A percentile compares a stretch with the other conserved stretches of the same genome.
Conservation (phyloP, 2,329 filamentous ascomycete genomes). For the Calonectria henricotiae region DNA sequence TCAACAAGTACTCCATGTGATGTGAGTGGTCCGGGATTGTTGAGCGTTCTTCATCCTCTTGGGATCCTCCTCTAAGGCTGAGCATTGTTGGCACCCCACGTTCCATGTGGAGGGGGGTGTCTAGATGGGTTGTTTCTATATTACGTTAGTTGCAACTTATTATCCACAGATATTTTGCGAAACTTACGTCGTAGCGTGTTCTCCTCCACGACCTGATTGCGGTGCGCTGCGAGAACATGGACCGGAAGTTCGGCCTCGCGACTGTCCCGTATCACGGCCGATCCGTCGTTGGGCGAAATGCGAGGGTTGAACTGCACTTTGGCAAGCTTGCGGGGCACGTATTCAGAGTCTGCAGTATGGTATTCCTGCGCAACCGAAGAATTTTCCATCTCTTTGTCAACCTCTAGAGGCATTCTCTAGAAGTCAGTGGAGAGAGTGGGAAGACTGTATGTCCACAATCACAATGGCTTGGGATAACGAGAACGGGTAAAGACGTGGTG, state of each 20-base stretch:
- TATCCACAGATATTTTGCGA: neutral
- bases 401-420: neutral
- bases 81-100: neutral
- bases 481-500: no score
- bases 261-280: neutral
- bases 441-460: neutral
- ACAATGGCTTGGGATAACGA: neutral
- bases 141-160: constrained; percentile 19
- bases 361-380: neutral
- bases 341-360: neutral
- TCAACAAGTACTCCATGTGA: neutral
- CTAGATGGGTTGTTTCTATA: constrained; percentile 30
- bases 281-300: constrained; percentile 50
- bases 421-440: neutral
- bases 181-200: constrained; percentile 48
- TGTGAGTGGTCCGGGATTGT: constrained; percentile 32
- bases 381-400: neutral
- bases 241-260: constrained; percentile 46
- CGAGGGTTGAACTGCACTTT: constrained; percentile 44
- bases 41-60: neutral
- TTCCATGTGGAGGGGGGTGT: constrained; percentile 25
- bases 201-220: constrained; percentile 53
- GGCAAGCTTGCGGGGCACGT: constrained; percentile 21
- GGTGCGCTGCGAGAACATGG: constrained; percentile 56
- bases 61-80: neutral